A percentile compares a stretch with the other conserved stretches of the same genome.
Conservation (phyloP, 306 rosid species). For the Acacia acuminata region DNA sequence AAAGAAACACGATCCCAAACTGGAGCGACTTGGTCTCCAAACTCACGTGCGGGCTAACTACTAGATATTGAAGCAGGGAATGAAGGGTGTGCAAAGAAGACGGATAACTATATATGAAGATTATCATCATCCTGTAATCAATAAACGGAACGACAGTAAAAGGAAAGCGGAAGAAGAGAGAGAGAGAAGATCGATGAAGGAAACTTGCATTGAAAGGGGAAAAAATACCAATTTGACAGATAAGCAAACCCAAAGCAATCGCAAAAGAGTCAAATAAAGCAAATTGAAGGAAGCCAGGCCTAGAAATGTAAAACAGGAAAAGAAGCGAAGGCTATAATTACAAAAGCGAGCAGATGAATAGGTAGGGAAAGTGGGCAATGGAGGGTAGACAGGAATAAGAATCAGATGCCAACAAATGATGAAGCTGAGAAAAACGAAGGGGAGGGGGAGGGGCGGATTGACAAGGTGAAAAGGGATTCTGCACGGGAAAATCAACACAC, state of each 20-base stretch:
- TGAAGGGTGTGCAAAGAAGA: not conserved
- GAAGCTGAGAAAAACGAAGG: not conserved
- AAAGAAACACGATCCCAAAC: not conserved
- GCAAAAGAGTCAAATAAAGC: not conserved
- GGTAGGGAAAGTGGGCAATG: not conserved
- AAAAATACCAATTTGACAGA: not conserved
- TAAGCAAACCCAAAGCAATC: not conserved
- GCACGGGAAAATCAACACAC: not conserved
- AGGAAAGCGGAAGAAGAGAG: not conserved
- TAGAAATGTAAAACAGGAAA: slow-evolving; percentile 4
- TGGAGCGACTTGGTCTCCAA: not conserved
- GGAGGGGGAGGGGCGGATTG: not conserved
- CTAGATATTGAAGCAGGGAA: not conserved
- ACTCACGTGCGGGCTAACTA: not conserved
- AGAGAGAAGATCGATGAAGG: not conserved
- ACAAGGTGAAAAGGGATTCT: not conserved
- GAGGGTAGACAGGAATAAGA: not conserved
- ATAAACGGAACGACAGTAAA: not conserved
- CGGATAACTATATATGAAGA: not conserved
- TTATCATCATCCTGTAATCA: not conserved
- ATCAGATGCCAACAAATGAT: not conserved
- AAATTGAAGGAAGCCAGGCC: not conserved
- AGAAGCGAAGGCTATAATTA: not conserved
- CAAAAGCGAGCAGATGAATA: not conserved
- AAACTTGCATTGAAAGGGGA: not conserved